Percentiles rank a stretch among this genome's conserved stretches.
These are phyloP conservation scores for Pichia cactophila DNA, from an alignment of 1,139 yeast species.

Conservation along the genomic window DNA sequence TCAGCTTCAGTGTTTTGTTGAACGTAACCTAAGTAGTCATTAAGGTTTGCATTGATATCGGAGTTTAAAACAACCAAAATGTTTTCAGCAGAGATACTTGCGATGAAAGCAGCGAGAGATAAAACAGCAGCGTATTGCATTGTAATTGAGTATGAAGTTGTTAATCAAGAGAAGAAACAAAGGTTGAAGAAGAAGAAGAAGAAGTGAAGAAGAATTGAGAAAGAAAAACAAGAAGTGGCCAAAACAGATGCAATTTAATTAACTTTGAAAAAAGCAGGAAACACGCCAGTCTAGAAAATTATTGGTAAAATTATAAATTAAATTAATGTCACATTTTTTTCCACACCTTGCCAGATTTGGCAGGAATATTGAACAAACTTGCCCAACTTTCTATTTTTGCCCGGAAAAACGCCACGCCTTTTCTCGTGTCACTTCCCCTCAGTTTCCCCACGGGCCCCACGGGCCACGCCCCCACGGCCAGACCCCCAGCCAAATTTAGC, in stretches of 20 bases:
- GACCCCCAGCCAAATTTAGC: not conserved
- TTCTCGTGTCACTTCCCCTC: too few relatives aligned
- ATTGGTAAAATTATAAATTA: too few relatives aligned
- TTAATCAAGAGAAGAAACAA: not conserved
- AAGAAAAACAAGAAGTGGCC: too few relatives aligned
- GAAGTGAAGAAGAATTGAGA: not conserved
- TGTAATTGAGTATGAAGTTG: not conserved
- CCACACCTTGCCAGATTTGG: too few relatives aligned
- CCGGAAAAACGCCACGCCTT: too few relatives aligned
- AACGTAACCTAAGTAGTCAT: constrained; percentile 27
- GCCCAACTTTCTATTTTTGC: too few relatives aligned
- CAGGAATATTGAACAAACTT: too few relatives aligned
- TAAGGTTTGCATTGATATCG: constrained; percentile 26
- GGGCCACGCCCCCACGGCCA: not conserved
- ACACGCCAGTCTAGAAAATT: not conserved
- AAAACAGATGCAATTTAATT: not conserved
- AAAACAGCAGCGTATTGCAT: constrained; percentile 19
- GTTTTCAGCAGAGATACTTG: constrained; percentile 19
- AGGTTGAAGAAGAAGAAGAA: not conserved
- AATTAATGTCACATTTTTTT: too few relatives aligned
- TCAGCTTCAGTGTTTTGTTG: constrained; percentile 20
- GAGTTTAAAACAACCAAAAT: constrained; percentile 25
- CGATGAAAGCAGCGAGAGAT: constrained; percentile 18
- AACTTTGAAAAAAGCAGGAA: not conserved
- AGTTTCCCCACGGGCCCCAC: too few relatives aligned